Evolutionary conservation across 176 grass and related monocot species (phyloP), one percentile per base, ranked within the genome.

Genomic region (Zoysia pacifica): DNA sequence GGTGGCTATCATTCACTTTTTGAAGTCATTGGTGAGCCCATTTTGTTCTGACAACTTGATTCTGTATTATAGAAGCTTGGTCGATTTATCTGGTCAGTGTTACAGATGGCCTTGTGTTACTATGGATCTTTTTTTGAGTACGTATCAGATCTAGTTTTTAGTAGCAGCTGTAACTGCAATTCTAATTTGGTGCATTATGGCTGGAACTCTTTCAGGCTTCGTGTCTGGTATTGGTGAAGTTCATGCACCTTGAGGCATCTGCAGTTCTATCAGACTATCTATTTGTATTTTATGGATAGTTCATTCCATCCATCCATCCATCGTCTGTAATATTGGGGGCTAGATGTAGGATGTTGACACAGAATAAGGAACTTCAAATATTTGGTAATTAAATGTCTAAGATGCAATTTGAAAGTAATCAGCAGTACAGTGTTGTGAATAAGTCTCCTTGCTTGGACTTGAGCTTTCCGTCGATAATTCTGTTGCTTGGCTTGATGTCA

Each of bases 131-230:
- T 15, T 69, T 64, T 39, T 54, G 53, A 35, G 14, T n/a, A n/a
- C 14, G 6, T 77, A 10, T 46, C 2, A 1, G 13, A 18, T 15
- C 36, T 14, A 43, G 3, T 36, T 19, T 60, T 7, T 20, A 42
- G 12, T 45, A 37, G 13, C 0, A 9, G 7, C 1, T 51, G 41
- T 19, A 52, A 9, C 9, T 6, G 14, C 2, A 6, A 2, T 54
- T 70, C 55, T 84, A 70, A 84, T 56, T 70, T 28, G 63, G 11
- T 19, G 5, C 16, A 1, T 1, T 6, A 13, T 1, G 15, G 15
- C 13, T 70, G 70, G 13, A 62, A 69, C 66, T 10, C 7, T 80
- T 79, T 46, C 81, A 84, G 86, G 69, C 8, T 43, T 47, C 18
- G 77, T 71, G 38, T 69, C 35, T 75, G 69, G 15, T 68, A 12